Conservation (phyloP, 306 rosid genomes). For the Corylus americana region DNA sequence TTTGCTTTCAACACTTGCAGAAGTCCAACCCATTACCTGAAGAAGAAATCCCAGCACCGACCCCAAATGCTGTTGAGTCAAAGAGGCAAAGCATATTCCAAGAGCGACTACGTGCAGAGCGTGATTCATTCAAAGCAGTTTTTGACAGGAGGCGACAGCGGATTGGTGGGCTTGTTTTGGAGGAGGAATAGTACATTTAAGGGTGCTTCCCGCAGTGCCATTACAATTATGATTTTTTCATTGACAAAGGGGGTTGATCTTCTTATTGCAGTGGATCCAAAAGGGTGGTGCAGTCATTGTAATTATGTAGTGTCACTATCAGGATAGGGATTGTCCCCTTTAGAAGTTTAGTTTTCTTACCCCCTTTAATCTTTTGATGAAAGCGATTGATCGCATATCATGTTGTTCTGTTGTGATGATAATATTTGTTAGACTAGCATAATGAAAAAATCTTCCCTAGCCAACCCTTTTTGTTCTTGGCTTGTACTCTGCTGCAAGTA, state of each 20-base stretch:
- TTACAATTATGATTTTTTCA: background rate
- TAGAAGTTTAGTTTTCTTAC: background rate
- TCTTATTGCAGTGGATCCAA: background rate
- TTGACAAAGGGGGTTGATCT: background rate
- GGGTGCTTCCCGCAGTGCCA: background rate
- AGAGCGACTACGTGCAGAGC: conserved; percentile 82
- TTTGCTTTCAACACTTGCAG: conserved; percentile 47
- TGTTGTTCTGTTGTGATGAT: background rate
- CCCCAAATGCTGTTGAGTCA: conserved; percentile 27
- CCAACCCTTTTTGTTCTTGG: background rate
- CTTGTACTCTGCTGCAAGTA: background rate
- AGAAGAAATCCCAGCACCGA: conserved; percentile 40
- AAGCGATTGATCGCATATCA: background rate
- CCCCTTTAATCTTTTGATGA: background rate
- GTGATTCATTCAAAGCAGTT: conserved; percentile 79
- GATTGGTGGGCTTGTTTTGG: conserved; percentile 71
- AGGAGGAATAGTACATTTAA: conserved; percentile 52
- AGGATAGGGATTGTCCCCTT: background rate
- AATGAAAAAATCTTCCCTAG: background rate
- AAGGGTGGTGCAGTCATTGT: background rate
- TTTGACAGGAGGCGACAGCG: conserved; percentile 79
- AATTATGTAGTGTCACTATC: background rate
- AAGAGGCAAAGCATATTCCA: conserved; percentile 65
- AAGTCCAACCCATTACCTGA: conserved; percentile 73
- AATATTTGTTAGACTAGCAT: background rate